Percentiles rank a stretch among this genome's conserved stretches.
Evolutionary conservation across 495 filamentous ascomycete genomes (phyloP).

Genomic region (Penicillium desertorum): DNA sequence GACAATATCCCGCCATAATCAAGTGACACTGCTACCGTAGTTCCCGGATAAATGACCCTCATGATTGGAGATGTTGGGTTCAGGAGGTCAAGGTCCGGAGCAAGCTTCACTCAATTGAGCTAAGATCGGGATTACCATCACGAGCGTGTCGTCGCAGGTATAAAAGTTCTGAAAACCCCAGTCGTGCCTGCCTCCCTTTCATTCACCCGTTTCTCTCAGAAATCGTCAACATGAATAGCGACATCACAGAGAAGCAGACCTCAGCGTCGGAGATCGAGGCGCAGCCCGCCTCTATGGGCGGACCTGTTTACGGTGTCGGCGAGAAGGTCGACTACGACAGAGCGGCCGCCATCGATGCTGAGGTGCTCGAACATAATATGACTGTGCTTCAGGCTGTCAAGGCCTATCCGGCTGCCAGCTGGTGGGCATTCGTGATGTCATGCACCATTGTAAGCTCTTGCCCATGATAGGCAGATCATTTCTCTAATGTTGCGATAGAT

Average conservation of each 20-base stretch:
- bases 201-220: constrained; percentile 28
- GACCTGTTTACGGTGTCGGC: constrained; percentile 41
- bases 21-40: constrained; percentile 28
- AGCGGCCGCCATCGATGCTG: constrained; percentile 46
- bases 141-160: constrained; percentile 27
- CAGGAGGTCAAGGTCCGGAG: constrained; percentile 30
- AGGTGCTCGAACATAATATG: constrained; percentile 48
- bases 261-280: constrained; percentile 44
- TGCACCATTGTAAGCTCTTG: constrained; percentile 50
- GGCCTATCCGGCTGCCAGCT: constrained; percentile 48
- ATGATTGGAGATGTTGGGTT: constrained; percentile 13
- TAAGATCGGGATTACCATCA: constrained; percentile 24
- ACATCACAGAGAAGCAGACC: constrained; percentile 38
- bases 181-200: constrained; percentile 29
- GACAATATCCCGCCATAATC: constrained; percentile 25
- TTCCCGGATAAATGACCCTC: constrained; percentile 18
- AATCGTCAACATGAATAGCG: constrained; percentile 44
- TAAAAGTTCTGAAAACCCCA: constrained; percentile 36
- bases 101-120: constrained; percentile 34
- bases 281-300: constrained; percentile 31
- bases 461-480: constrained; percentile 21
- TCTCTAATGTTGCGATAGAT: constrained; percentile 39
- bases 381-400: constrained; percentile 48
- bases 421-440: constrained; percentile 55
- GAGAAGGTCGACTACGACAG: constrained; percentile 49